phyloP scores from a whole-genome alignment of 2,329 filamentous ascomycete genomes.

The Fusarium keratoplasticum region DNA sequence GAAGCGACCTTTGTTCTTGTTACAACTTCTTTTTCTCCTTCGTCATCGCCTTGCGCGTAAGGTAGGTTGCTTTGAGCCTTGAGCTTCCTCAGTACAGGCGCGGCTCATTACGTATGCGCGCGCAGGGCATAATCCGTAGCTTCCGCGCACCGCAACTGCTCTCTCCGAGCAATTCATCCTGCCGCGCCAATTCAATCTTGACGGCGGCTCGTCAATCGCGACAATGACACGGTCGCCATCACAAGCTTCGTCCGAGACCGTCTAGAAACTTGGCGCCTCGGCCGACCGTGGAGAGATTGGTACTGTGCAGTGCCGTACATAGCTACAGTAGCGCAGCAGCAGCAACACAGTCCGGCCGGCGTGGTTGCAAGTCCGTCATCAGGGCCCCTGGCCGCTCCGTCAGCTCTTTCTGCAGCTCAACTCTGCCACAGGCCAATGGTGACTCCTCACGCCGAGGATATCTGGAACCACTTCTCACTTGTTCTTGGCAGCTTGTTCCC shows the following conservation, averaged over 20 bases:
- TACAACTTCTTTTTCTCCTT: constrained; percentile 5
- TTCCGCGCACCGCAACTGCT: neutral
- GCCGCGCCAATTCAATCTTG: neutral
- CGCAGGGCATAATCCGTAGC: neutral
- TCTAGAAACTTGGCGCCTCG: constrained; percentile 14
- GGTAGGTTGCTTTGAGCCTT: constrained; percentile 1
- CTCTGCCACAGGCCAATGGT: constrained; percentile 40
- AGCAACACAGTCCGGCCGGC: constrained; percentile 3
- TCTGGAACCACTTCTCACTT: constrained; percentile 35
- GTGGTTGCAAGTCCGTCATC: constrained; percentile 4
- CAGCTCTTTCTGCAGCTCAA: constrained; percentile 45
- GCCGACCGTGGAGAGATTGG: constrained; percentile 3
- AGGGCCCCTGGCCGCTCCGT: constrained; percentile 37
- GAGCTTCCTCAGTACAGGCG: neutral
- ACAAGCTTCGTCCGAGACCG: constrained; percentile 15
- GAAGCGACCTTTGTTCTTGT: neutral
- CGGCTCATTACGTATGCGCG: constrained; percentile 7
- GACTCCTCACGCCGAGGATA: constrained; percentile 44
- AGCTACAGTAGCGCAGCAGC: constrained; percentile 2
- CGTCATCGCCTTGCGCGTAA: constrained; percentile 5
- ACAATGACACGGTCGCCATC: constrained; percentile 9
- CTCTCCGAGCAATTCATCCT: neutral
- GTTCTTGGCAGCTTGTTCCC: constrained; percentile 18
- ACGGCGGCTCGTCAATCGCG: constrained; percentile 5
- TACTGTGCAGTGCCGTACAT: neutral